phyloP scores from a whole-genome alignment of 2,329 filamentous ascomycete genomes.

The Fusarium sterilihyphosum region DNA sequence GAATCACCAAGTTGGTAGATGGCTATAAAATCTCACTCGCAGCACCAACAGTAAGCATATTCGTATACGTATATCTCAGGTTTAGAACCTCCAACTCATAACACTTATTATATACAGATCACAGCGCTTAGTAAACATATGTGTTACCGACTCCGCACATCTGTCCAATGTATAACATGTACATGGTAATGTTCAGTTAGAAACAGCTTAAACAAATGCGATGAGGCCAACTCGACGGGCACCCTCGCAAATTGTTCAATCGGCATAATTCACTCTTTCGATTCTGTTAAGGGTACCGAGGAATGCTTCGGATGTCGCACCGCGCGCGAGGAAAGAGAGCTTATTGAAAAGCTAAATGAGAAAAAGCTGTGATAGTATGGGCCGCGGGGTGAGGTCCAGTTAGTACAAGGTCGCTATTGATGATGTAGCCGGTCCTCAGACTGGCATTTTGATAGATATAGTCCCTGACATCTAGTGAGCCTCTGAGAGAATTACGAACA shows the following conservation, averaged over 20 bases:
- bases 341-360: background rate
- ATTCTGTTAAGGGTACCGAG: background rate
- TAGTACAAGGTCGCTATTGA: background rate
- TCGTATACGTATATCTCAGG: background rate
- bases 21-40: background rate
- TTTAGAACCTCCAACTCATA: background rate
- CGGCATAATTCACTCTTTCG: background rate
- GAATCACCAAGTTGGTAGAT: background rate
- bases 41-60: too few species aligned
- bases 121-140: background rate
- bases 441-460: fast-evolving
- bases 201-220: background rate
- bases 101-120: fast-evolving
- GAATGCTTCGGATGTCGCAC: fast-evolving
- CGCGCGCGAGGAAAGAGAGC: background rate
- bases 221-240: background rate
- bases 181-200: background rate
- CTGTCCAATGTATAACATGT: background rate
- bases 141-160: background rate
- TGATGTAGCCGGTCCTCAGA: background rate
- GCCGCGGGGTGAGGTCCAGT: fast-evolving
- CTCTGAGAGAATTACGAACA: too few species aligned
- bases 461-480: background rate
- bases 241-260: background rate
- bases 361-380: background rate